Conservation (phyloP, 768 basidiomycete genomes). For the Lentinula sp. region DNA sequence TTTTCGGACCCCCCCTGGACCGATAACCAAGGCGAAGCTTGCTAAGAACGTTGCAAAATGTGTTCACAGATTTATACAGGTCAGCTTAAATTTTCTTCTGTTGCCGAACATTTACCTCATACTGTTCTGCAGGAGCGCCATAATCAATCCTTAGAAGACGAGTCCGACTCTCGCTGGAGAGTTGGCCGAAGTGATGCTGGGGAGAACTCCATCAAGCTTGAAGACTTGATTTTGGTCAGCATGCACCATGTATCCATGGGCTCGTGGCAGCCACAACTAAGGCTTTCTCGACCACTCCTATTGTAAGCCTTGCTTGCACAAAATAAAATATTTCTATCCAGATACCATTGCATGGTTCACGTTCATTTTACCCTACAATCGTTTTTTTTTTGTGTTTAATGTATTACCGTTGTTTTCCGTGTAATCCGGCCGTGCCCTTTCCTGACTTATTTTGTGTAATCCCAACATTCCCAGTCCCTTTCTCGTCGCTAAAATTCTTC, state of each 20-base stretch:
- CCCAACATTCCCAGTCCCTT: not conserved
- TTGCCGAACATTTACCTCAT: not conserved
- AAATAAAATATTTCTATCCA: not conserved
- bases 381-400: not conserved
- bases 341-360: not conserved
- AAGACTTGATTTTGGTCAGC: conserved; percentile 68
- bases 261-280: conserved; percentile 76
- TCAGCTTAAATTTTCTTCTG: conserved; percentile 21
- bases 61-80: conserved; percentile 60
- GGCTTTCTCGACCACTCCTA: conserved; percentile 38
- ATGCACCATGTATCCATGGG: conserved; percentile 81
- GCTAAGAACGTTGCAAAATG: conserved; percentile 79
- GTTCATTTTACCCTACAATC: not conserved
- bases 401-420: not conserved
- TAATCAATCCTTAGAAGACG: conserved; percentile 53
- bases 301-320: not conserved
- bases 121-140: conserved; percentile 37
- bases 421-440: not conserved
- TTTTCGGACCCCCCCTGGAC: conserved; percentile 71
- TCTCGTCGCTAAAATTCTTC: not conserved
- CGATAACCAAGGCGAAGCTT: conserved; percentile 69
- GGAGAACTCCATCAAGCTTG: conserved; percentile 45
- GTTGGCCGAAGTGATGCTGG: conserved; percentile 40
- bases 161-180: conserved; percentile 53
- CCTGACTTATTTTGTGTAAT: not conserved